phyloP scores from a whole-genome alignment of 129 eudicot species.

The Artemisia argyi region DNA sequence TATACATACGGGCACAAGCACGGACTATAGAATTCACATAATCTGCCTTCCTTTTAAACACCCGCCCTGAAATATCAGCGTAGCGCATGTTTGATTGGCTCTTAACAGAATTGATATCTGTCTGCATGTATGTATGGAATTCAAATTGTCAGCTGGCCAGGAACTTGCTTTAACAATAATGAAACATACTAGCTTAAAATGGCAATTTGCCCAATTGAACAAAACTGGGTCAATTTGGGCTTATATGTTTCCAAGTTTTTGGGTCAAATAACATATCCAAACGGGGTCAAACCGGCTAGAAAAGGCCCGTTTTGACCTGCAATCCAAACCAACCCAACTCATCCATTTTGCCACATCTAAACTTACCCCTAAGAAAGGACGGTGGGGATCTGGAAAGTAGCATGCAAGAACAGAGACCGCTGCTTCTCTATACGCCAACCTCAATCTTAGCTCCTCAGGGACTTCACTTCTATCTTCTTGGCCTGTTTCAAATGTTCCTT shows the following conservation, averaged over 20 bases:
- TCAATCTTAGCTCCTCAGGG: conserved; percentile 86
- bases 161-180: conserved; percentile 6
- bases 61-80: conserved; percentile 55
- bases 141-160: not conserved
- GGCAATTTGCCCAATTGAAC: too few relatives aligned
- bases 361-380: conserved; percentile 68
- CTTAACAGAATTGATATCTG: conserved; percentile 67
- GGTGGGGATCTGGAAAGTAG: conserved; percentile 80
- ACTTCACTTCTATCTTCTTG: conserved; percentile 83
- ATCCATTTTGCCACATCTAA: not conserved
- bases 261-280: too few relatives aligned
- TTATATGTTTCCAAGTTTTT: too few relatives aligned
- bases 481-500: conserved; percentile 97
- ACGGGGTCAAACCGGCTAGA: too few relatives aligned
- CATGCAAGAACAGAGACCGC: conserved; percentile 93
- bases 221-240: too few relatives aligned
- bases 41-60: conserved; percentile 71
- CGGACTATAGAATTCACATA: conserved; percentile 75
- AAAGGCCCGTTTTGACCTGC: too few relatives aligned
- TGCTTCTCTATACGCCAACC: conserved; percentile 96
- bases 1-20: conserved; percentile 93
- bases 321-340: too few relatives aligned
- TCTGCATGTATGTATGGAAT: conserved; percentile 42
- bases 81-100: conserved; percentile 74
- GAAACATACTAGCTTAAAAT: not conserved